Base-by-base conservation (phyloP, 2,329 filamentous ascomycete species). In the Cercospora zeae-maydis region DNA sequence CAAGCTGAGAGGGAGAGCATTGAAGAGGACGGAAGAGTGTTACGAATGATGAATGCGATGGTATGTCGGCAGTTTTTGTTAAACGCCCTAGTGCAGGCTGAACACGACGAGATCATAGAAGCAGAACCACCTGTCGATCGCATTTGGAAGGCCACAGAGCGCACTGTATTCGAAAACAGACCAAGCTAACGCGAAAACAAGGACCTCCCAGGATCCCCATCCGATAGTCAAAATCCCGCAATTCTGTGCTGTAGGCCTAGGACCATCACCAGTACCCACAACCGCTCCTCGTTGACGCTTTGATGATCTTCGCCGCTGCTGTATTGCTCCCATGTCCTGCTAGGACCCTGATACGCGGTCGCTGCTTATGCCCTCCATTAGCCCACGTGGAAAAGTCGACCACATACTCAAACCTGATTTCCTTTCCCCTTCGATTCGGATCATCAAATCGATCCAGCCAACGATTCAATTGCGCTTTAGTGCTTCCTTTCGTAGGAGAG, bases 381-480 rank as follows among this genome's bases (percentile, higher is more conserved):
- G 34, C 42, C 31, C 52, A 63, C 27, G 39, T 62, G 14, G 39
- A 14, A 10, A 54, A 34, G 49, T 58, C 53, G 14, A 62, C 16
- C 19, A 37, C 37, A 49, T 64, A 61, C 19, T 64, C 58, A n/a
- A 64, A 55, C 4, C 42, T n/a, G 3, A 61, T 33, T n/a, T 61
- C 58, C 4, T 37, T 49, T 10, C 62, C 62, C 34, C 54, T 37
- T 13, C 56, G 49, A 36, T 59, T 34, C 10, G 54, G 31, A 14
- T 61, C 59, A 42, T 64, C 47, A 27, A 58, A 61, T 34, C 62
- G 19, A 33, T 64, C 59, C 11, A 64, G 58, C 62, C 62, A 64
- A 36, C 62, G 58, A 16, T 59, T 61, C 30, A 61, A 30, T 37
- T 55, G 37, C n/a, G 58, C 19, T 31, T 49, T 30, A 3, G 39